Percentiles rank a stretch among this genome's conserved stretches.
These are phyloP conservation scores for Xerocomus brunneocitrinus DNA, from an alignment of 768 basidiomycete genomes.

Conservation along the genomic window DNA sequence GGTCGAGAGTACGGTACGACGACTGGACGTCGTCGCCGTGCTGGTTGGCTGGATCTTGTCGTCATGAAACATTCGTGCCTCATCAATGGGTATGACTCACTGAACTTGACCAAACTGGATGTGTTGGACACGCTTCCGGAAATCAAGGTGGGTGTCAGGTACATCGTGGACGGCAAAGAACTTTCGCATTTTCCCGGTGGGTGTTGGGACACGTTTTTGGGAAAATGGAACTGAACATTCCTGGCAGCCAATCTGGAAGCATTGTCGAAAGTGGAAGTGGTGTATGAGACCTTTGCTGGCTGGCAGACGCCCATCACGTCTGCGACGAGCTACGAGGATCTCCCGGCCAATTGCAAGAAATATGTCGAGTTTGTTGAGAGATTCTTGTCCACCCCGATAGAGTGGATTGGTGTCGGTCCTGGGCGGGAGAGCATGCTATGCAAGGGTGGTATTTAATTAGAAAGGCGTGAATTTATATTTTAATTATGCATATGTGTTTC, in stretches of 20 bases:
- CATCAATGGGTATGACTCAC: slow-evolving; percentile 91
- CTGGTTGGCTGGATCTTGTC: slow-evolving; percentile 97
- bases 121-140: slow-evolving; percentile 79
- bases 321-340: slow-evolving; percentile 56
- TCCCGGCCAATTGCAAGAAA: slow-evolving; percentile 80
- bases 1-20: slow-evolving; percentile 90
- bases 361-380: slow-evolving; percentile 88
- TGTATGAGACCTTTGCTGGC: slow-evolving; percentile 85
- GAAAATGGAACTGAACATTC: background rate
- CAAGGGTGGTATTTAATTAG: slow-evolving; percentile 22
- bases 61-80: slow-evolving; percentile 88
- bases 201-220: slow-evolving; percentile 16
- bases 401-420: slow-evolving; percentile 94
- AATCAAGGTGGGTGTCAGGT: slow-evolving; percentile 85
- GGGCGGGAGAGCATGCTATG: slow-evolving; percentile 74
- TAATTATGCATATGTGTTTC: slow-evolving; percentile 4
- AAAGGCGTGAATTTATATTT: background rate
- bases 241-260: slow-evolving; percentile 75
- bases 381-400: slow-evolving; percentile 65
- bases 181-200: slow-evolving; percentile 83
- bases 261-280: slow-evolving; percentile 74
- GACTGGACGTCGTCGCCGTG: slow-evolving; percentile 87
- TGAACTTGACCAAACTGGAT: slow-evolving; percentile 97
- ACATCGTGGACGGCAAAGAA: slow-evolving; percentile 71
- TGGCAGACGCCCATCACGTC: slow-evolving; percentile 80